Evolutionary conservation across 2,329 filamentous ascomycete species (phyloP), one percentile per base, ranked within the genome.

Genomic region (Verticillium klebahnii): DNA sequence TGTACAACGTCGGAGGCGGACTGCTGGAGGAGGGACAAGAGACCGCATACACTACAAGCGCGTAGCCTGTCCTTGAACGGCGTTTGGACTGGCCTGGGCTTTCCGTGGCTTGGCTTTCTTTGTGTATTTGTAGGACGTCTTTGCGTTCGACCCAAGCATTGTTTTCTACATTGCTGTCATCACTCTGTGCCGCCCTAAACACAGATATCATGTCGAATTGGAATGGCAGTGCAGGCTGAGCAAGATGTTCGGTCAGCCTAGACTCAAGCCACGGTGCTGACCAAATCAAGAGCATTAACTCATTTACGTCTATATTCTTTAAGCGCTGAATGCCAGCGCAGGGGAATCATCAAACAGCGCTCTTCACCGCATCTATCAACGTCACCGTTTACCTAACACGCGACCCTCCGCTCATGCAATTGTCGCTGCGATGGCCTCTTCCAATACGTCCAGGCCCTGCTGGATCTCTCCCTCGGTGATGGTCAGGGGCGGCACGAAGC

Each of bases 401-500:
- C 34, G 9, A 34, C 6, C 2, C 56, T 14, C 12, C 8, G 2
- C 11, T 40, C 23, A 40, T 25, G 40, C 40, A 29, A 45, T n/a
- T 8, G 78, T 81, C 45, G 77, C 76, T 31, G 70, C 71, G 64
- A 89, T 86, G 5, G 86, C 85, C 68, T 91, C 83, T 67, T 89
- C 89, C 63, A 98, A 73, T 60, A 97, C 93, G 52, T 79, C 78
- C 74, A 97, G 78, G 0, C 92, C 93, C 66, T 89, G 82, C 67
- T 88, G 81, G 67, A 98, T 95, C 82, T 97, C 91, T 31, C 84
- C 85, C 68, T 92, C 87, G 1, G 86, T 89, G 62, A 99, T 90
- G 6, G 88, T 87, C 71, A 99, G 78, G 64, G 92, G 90, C 36
- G 95, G 95, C 61, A 98, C 93, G 69, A 99, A 97, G 57, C 95